Evolutionary conservation across 1,284 basidiomycete species (phyloP).

Genomic region (Sanghuangporus weigelae): DNA sequence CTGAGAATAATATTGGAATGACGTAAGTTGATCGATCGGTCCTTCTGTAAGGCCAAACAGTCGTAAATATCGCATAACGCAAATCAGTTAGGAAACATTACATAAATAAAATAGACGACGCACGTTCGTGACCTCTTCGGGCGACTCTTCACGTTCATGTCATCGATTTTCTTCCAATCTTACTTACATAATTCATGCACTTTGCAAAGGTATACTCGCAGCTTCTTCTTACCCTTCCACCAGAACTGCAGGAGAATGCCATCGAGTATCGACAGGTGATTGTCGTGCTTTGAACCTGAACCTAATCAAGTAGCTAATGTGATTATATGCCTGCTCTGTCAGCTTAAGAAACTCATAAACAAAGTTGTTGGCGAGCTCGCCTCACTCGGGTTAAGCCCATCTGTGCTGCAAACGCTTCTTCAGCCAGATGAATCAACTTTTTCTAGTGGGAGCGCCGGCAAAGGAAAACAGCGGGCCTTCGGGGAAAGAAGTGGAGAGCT

Average conservation of each 20-base stretch:
- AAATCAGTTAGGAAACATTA: too few species aligned
- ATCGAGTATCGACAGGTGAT: conserved; percentile 83
- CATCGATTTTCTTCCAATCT: background rate
- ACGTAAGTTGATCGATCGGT: too few species aligned
- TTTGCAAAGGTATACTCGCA: conserved; percentile 77
- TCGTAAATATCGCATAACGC: too few species aligned
- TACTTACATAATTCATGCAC: conserved; percentile 52
- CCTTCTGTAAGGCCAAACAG: too few species aligned
- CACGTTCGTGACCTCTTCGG: too few species aligned
- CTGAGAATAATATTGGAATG: too few species aligned
- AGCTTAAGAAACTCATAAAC: conserved; percentile 94
- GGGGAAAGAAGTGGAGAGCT: conserved; percentile 16
- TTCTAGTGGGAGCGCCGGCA: conserved; percentile 8
- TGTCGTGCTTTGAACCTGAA: background rate
- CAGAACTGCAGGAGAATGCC: conserved; percentile 69
- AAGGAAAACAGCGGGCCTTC: conserved; percentile 19
- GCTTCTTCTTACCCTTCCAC: conserved; percentile 66
- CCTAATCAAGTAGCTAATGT: background rate
- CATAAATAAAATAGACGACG: too few species aligned
- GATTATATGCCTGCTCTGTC: background rate
- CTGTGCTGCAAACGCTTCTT: conserved; percentile 46
- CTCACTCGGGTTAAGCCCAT: conserved; percentile 68
- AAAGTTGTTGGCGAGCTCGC: conserved; percentile 80
- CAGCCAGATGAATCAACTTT: conserved; percentile 26
- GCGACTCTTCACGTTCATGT: background rate